These are phyloP conservation scores for Nakaseomyces kungkrabaensis DNA, from an alignment of 1,139 yeast species.

Conservation along the genomic window DNA sequence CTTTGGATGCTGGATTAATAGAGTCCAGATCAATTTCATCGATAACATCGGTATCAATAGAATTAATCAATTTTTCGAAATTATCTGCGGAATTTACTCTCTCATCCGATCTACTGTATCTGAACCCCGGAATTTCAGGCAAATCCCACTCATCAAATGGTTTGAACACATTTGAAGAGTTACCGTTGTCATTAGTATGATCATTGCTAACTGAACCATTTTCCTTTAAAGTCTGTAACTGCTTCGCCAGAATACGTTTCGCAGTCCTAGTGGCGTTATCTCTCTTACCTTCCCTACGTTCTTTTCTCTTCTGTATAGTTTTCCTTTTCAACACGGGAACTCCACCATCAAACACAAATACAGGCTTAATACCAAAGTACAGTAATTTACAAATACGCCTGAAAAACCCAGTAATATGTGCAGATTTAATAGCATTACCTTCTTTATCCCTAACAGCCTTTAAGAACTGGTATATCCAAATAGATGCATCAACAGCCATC, in stretches of 20 bases:
- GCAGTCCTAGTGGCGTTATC: slow-evolving; percentile 71
- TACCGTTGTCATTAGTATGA: slow-evolving; percentile 4
- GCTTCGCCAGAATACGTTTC: slow-evolving; percentile 67
- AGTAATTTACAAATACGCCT: slow-evolving; percentile 84
- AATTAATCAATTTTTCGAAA: slow-evolving; percentile 48
- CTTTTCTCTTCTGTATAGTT: slow-evolving; percentile 62
- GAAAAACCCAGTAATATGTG: slow-evolving; percentile 91
- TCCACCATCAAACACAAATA: slow-evolving; percentile 96
- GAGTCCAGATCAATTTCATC: slow-evolving; percentile 63
- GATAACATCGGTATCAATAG: slow-evolving; percentile 49
- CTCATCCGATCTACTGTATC: slow-evolving; percentile 42
- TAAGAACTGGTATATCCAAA: slow-evolving; percentile 95
- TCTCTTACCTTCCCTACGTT: slow-evolving; percentile 63
- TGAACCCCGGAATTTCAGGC: slow-evolving; percentile 52
- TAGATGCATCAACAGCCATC: slow-evolving; percentile 94
- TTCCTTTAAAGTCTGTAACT: slow-evolving; percentile 46
- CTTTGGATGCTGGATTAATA: slow-evolving; percentile 60
- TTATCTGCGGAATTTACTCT: slow-evolving; percentile 71
- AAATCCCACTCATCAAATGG: slow-evolving; percentile 74
- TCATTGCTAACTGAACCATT: slow-evolving; percentile 10
- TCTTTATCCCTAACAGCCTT: slow-evolving; percentile 87
- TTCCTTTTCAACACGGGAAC: slow-evolving; percentile 78
- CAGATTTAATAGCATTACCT: slow-evolving; percentile 66
- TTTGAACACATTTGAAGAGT: slow-evolving; percentile 25
- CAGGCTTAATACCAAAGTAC: slow-evolving; percentile 82